Percentiles rank a stretch among this genome's conserved stretches.
phyloP scores from a whole-genome alignment of 768 basidiomycete genomes.

The Suillus decipiens region DNA sequence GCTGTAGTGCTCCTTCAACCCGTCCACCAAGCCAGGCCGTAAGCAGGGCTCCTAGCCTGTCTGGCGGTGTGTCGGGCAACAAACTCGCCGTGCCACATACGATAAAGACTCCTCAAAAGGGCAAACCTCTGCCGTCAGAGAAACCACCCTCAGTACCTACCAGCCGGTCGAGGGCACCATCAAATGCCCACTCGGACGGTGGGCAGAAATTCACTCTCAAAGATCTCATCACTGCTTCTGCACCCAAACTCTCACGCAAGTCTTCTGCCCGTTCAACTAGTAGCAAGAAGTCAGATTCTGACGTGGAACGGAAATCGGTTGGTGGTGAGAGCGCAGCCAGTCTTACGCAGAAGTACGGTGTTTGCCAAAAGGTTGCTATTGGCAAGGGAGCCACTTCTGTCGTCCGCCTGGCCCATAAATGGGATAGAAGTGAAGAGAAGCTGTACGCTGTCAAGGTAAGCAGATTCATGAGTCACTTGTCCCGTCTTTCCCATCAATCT shows the following conservation, averaged over 20 bases:
- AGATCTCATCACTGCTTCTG: slow-evolving; percentile 63
- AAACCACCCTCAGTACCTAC: slow-evolving; percentile 20
- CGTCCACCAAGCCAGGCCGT: slow-evolving; percentile 57
- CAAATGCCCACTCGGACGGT: slow-evolving; percentile 55
- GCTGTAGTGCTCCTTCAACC: slow-evolving; percentile 62
- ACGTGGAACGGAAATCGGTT: slow-evolving; percentile 45
- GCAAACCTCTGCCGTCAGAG: slow-evolving; percentile 19
- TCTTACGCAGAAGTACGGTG: slow-evolving; percentile 89
- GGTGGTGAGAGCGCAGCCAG: slow-evolving; percentile 56
- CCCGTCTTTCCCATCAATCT: background rate
- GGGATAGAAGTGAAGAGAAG: slow-evolving; percentile 96
- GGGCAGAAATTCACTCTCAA: slow-evolving; percentile 83
- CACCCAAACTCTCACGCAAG: slow-evolving; percentile 74
- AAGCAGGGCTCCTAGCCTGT: slow-evolving; percentile 41
- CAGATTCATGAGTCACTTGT: slow-evolving; percentile 8
- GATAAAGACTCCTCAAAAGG: slow-evolving; percentile 24
- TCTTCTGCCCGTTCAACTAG: slow-evolving; percentile 70
- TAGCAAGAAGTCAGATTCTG: slow-evolving; percentile 70
- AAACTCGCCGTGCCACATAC: slow-evolving; percentile 34
- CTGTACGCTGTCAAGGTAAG: slow-evolving; percentile 96
- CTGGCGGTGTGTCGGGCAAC: slow-evolving; percentile 40
- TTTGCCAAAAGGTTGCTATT: slow-evolving; percentile 95
- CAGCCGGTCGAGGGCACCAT: slow-evolving; percentile 39
- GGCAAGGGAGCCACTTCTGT: slow-evolving; percentile 99
- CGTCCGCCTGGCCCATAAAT: slow-evolving; percentile 95